A percentile compares a stretch with the other conserved stretches of the same genome.
Conservation (phyloP, 1,284 basidiomycete species). For the Athelia sp. region DNA sequence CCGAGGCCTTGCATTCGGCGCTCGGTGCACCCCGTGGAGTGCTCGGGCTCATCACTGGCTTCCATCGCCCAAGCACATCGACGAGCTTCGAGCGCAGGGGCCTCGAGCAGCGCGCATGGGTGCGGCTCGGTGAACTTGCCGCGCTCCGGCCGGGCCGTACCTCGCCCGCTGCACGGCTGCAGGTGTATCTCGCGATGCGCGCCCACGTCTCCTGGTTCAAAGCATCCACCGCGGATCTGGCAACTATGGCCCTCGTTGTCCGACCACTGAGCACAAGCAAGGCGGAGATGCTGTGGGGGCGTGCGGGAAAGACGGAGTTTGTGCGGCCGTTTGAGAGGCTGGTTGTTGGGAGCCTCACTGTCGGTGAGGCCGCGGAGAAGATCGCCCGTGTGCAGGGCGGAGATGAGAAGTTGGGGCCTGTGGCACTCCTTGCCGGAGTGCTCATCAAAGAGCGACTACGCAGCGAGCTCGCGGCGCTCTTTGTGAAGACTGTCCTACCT, state of each 20-base stretch:
- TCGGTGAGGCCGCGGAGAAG: slow-evolving; percentile 41
- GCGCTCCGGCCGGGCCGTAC: slow-evolving; percentile 38
- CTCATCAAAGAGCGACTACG: slow-evolving; percentile 46
- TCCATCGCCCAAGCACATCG: slow-evolving; percentile 19
- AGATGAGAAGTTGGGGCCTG: slow-evolving; percentile 27
- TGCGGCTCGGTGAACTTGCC: slow-evolving; percentile 44
- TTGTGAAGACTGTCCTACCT: slow-evolving; percentile 42
- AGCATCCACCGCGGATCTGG: slow-evolving; percentile 41
- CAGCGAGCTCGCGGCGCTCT: slow-evolving; percentile 43
- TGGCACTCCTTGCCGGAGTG: slow-evolving; percentile 43
- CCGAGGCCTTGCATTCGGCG: slow-evolving; percentile 30
- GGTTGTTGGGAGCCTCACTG: slow-evolving; percentile 44
- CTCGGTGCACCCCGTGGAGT: slow-evolving; percentile 36
- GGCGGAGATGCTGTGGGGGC: slow-evolving; percentile 38
- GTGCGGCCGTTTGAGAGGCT: slow-evolving; percentile 47
- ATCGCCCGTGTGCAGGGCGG: slow-evolving; percentile 25
- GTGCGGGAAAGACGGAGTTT: slow-evolving; percentile 23
- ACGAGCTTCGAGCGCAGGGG: slow-evolving; percentile 33
- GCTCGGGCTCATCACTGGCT: slow-evolving; percentile 32
- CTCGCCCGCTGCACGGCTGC: slow-evolving; percentile 36
- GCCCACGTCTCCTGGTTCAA: slow-evolving; percentile 33
- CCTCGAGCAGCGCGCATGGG: slow-evolving; percentile 47
- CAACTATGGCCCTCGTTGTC: slow-evolving; percentile 53
- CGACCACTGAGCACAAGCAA: slow-evolving; percentile 31
- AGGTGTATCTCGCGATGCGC: slow-evolving; percentile 47